phyloP scores from a whole-genome alignment of 78 protist genomes.

The Chrysochromulina tobinii region DNA sequence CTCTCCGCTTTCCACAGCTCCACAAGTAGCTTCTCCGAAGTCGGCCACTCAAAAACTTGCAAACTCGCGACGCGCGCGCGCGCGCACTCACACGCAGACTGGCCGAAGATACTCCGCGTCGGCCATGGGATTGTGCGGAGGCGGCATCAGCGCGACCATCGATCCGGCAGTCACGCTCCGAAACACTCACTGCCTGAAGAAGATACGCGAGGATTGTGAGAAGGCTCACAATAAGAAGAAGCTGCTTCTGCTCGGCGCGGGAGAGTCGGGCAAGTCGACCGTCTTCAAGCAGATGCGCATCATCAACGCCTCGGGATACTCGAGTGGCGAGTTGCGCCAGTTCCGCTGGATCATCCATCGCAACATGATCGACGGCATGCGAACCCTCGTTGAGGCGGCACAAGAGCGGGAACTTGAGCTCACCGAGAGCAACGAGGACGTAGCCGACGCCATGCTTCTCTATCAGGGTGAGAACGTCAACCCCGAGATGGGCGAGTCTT shows the following conservation, averaged over 20 bases:
- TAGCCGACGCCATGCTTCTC: conserved; percentile 20
- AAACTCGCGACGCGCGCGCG: too few species aligned
- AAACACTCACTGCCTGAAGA: too few species aligned
- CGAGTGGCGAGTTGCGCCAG: conserved; percentile 55
- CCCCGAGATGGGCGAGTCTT: conserved; percentile 34
- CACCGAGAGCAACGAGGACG: conserved; percentile 19
- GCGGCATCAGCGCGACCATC: too few species aligned
- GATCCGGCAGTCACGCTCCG: too few species aligned
- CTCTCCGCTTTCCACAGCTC: too few species aligned
- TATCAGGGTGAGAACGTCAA: conserved; percentile 29
- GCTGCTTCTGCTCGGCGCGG: conserved; percentile 82
- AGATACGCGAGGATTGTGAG: too few species aligned
- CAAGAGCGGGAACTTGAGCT: not conserved
- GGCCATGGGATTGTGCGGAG: too few species aligned
- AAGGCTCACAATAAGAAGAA: conserved; percentile 5
- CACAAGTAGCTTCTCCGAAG: too few species aligned
- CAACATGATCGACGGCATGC: conserved; percentile 71
- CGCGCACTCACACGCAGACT: too few species aligned
- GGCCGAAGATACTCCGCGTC: too few species aligned
- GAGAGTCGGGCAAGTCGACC: conserved; percentile 93
- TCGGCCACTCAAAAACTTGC: too few species aligned
- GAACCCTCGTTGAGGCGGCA: conserved; percentile 40
- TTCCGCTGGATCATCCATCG: conserved; percentile 64
- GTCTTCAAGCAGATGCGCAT: conserved; percentile 90
- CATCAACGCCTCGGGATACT: conserved; percentile 80